phyloP scores from a whole-genome alignment of 2,329 filamentous ascomycete species.

The Sarocladium oryzae region DNA sequence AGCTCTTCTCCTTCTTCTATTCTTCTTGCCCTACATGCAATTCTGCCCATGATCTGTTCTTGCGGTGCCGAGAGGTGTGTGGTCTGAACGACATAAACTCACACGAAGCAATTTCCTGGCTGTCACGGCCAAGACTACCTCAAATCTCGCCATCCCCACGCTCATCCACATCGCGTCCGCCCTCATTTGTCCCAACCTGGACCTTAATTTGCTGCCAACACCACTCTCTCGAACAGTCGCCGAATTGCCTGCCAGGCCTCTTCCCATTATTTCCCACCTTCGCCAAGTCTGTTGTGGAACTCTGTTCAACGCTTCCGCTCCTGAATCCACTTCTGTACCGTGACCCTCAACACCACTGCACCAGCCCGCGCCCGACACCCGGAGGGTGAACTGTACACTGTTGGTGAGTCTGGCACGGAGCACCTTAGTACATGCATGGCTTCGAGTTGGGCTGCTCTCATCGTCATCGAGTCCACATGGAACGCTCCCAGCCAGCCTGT shows the following conservation, averaged over 20 bases:
- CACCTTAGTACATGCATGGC: neutral
- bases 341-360: neutral
- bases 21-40: too few relatives aligned
- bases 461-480: slow-evolving; percentile 1
- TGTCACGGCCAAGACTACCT: slow-evolving; percentile 1
- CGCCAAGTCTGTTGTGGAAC: slow-evolving; percentile 1
- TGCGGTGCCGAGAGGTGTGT: too few relatives aligned
- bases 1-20: too few relatives aligned
- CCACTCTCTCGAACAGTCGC: neutral
- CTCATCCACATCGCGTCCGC: slow-evolving; percentile 7
- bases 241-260: neutral
- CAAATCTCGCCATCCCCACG: slow-evolving; percentile 9
- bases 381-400: neutral
- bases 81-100: too few relatives aligned
- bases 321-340: neutral
- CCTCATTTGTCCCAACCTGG: slow-evolving; percentile 5
- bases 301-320: neutral
- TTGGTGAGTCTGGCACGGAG: neutral
- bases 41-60: too few relatives aligned
- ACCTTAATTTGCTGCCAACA: slow-evolving; percentile 6
- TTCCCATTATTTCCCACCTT: neutral
- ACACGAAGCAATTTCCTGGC: slow-evolving; percentile 4
- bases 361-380: neutral
- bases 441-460: neutral
- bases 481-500: neutral